phyloP scores from a whole-genome alignment of 768 basidiomycete species.

The Serendipita sp. region DNA sequence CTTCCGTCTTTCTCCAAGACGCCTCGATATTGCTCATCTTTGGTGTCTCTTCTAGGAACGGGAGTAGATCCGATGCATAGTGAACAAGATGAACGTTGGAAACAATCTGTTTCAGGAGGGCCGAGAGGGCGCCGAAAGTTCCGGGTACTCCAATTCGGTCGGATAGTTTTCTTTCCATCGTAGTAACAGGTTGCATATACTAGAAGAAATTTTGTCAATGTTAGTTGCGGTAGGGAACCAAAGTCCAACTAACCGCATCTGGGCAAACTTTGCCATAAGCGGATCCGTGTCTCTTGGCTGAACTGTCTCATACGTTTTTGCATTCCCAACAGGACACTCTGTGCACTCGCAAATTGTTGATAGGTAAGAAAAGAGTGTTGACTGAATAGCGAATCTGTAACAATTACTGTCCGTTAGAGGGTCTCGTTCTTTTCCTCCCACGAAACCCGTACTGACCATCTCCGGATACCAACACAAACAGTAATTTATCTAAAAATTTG shows the following conservation, averaged over 20 bases:
- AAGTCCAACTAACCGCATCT: conserved; percentile 48
- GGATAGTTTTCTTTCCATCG: conserved; percentile 64
- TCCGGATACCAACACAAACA: conserved; percentile 70
- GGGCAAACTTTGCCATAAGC: conserved; percentile 75
- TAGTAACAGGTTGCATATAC: conserved; percentile 66
- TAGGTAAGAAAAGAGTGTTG: conserved; percentile 72
- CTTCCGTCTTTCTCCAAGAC: conserved; percentile 54
- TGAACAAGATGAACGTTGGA: conserved; percentile 69
- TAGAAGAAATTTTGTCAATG: conserved; percentile 17
- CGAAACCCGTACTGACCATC: conserved; percentile 37
- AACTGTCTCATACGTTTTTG: conserved; percentile 72
- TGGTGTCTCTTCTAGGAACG: conserved; percentile 56
- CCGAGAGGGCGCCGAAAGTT: conserved; percentile 52
- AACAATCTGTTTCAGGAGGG: conserved; percentile 62
- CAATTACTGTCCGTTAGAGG: too few species aligned
- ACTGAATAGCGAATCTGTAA: conserved; percentile 55
- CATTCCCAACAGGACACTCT: conserved; percentile 69
- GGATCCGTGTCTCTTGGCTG: conserved; percentile 59
- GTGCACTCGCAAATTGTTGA: conserved; percentile 64
- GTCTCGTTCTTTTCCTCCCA: too few species aligned
- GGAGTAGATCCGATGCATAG: conserved; percentile 69
- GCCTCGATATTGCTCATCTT: conserved; percentile 49
- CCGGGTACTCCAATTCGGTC: conserved; percentile 61
- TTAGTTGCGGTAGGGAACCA: neutral
- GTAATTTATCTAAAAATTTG: conserved; percentile 62